Base-by-base conservation (phyloP, 441 rosid species). In the Euphorbia corollata region DNA sequence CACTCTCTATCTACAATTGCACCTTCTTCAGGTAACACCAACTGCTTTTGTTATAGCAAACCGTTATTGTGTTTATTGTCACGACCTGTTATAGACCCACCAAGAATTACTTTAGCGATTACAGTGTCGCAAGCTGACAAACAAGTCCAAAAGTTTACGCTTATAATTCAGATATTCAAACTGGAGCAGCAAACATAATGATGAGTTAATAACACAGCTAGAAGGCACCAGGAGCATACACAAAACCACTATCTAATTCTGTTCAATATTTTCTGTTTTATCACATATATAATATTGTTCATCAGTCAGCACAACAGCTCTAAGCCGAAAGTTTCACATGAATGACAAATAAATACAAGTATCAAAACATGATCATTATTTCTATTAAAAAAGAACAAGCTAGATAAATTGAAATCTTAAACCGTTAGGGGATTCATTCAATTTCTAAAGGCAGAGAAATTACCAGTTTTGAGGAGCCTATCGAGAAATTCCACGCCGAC, bases 21-120 rank as follows among this genome's bases (percentile, higher is more conserved):
- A 71, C 97, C 90, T 76, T 93, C 99, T 82, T 91, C 91, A 43
- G 99, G 99, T 75, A 93, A 93, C 96, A 56, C 97, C 91, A 67
- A 87, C 96, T 5, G 97, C 91, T 79, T 91, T 93, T 63, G 99
- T 93, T 36, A 93, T 96, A 80, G 99, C 97, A n/a, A 81, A 96
- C 97, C 99, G 91, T 93, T 61, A 96, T 97, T 4, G 99, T 93
- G 81, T 91, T 93, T 81, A 93, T 91, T 65, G 97, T 97, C 27
- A 93, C 86, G 61, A 93, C 96, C 97, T 93, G 82, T 63, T 56
- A 67, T 23, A 62, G 61, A 69, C 69, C 51, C 59, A 56, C 15
- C 57, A 32, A 67, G 43, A 48, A 23, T 69, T 32, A 22, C 2
- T 54, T 70, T 24, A 22, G 18, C n/a, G 36, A 11, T 61, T 27